Evolutionary conservation across 2,329 filamentous ascomycete species (phyloP).

Genomic region (Dichotomopilus funicola): DNA sequence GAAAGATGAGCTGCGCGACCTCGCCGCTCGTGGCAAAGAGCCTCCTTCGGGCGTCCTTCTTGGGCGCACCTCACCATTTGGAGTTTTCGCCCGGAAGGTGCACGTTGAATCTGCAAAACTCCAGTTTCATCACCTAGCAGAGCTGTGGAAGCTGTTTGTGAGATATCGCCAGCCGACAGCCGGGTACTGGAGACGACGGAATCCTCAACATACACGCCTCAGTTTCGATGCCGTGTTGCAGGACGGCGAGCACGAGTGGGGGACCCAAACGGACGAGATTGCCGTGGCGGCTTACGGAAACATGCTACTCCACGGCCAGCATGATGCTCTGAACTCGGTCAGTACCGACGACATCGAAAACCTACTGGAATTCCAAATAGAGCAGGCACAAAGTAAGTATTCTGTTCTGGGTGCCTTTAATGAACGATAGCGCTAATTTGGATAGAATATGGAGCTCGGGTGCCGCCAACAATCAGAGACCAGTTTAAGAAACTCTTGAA

Average conservation of each 20-base stretch:
- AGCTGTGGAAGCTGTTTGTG: conserved; percentile 77
- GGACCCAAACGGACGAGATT: conserved; percentile 28
- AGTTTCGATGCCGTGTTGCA: conserved; percentile 53
- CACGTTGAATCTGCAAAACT: conserved; percentile 74
- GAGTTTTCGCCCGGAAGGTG: conserved; percentile 69
- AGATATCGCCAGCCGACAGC: conserved; percentile 73
- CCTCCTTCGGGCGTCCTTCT: conserved; percentile 52
- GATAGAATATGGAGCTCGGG: conserved; percentile 65
- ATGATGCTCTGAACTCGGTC: conserved; percentile 37
- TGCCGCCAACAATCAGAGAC: conserved; percentile 67
- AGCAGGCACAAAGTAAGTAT: conserved; percentile 69
- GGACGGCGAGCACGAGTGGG: conserved; percentile 44
- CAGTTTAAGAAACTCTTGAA: conserved; percentile 63
- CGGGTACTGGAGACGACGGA: conserved; percentile 55
- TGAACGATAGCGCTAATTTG: conserved; percentile 2
- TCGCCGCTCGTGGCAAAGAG: conserved; percentile 46
- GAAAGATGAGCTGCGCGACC: conserved; percentile 52
- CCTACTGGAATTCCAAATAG: conserved; percentile 80
- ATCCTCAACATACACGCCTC: conserved; percentile 50
- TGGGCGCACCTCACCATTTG: conserved; percentile 70
- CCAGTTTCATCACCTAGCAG: conserved; percentile 70
- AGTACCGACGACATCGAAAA: conserved; percentile 76
- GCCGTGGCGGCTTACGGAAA: conserved; percentile 44
- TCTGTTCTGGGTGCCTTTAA: neutral
- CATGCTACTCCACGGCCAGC: conserved; percentile 37